phyloP scores from a whole-genome alignment of 192 early-diverging fungal species.

The Diversispora eburnea region DNA sequence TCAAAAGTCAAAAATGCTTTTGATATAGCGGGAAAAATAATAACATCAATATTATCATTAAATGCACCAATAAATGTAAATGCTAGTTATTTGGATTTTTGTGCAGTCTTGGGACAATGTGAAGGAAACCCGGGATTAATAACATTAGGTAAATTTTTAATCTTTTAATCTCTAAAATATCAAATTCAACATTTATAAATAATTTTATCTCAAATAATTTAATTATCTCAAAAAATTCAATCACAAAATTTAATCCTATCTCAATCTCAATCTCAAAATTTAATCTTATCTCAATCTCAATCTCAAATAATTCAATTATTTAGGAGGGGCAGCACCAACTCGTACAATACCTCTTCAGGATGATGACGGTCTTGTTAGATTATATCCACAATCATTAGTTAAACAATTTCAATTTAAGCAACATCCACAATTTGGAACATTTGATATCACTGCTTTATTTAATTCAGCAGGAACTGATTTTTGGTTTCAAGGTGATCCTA shows the following conservation, averaged over 20 bases:
- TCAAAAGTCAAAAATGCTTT: conserved; percentile 32
- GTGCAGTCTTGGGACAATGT: neutral
- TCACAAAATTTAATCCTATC: too few relatives aligned
- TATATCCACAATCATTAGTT: conserved; percentile 44
- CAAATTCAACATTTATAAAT: too few relatives aligned
- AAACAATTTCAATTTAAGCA: conserved; percentile 36
- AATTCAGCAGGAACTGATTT: conserved; percentile 32
- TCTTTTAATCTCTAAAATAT: neutral
- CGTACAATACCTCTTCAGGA: conserved; percentile 37
- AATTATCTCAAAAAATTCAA: too few relatives aligned
- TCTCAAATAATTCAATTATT: neutral
- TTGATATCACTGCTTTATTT: conserved; percentile 41
- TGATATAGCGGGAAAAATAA: conserved; percentile 32
- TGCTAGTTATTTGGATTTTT: conserved; percentile 38
- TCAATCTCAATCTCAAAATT: neutral
- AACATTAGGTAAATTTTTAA: neutral
- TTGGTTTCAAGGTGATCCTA: conserved; percentile 32
- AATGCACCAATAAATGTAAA: conserved; percentile 35
- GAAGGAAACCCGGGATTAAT: neutral
- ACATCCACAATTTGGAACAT: conserved; percentile 31
- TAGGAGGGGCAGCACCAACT: conserved; percentile 37
- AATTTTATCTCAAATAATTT: too few relatives aligned
- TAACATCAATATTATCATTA: conserved; percentile 31
- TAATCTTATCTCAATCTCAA: neutral
- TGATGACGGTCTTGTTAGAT: conserved; percentile 35